Conservation (phyloP, 148 eudicot species). For the Rhododendron vialii region DNA sequence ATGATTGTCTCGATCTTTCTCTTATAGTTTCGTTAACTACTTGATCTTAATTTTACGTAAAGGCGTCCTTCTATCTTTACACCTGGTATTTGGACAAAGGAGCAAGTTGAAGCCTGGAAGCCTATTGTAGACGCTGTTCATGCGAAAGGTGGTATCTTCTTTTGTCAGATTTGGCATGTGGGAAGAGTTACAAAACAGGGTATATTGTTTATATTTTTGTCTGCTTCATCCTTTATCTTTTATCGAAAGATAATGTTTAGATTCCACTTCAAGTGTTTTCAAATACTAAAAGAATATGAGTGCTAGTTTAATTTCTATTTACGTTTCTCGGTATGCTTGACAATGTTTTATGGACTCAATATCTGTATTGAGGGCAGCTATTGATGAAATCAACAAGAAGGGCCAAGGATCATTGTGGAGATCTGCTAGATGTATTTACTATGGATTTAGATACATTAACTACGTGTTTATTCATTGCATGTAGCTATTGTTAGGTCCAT, state of each 20-base stretch:
- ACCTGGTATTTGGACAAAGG: slow-evolving; percentile 36
- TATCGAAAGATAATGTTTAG: neutral
- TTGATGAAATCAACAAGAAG: too few species aligned
- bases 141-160: slow-evolving; percentile 30
- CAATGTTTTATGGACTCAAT: neutral
- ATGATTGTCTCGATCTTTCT: neutral
- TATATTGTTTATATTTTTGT: neutral
- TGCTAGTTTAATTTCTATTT: neutral
- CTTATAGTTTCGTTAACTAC: neutral
- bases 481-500: neutral
- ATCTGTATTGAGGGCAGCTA: neutral
- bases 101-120: slow-evolving; percentile 40
- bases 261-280: neutral
- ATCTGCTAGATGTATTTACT: neutral
- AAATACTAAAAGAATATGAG: neutral
- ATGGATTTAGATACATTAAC: neutral
- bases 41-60: neutral
- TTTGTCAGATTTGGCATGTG: slow-evolving; percentile 3
- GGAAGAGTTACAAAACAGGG: slow-evolving; percentile 25
- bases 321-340: neutral
- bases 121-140: slow-evolving; percentile 46
- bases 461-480: neutral
- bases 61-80: slow-evolving; percentile 22
- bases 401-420: neutral
- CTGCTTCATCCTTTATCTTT: neutral